Conservation (phyloP, 257 asterid genomes). For the Gentiana straminea region DNA sequence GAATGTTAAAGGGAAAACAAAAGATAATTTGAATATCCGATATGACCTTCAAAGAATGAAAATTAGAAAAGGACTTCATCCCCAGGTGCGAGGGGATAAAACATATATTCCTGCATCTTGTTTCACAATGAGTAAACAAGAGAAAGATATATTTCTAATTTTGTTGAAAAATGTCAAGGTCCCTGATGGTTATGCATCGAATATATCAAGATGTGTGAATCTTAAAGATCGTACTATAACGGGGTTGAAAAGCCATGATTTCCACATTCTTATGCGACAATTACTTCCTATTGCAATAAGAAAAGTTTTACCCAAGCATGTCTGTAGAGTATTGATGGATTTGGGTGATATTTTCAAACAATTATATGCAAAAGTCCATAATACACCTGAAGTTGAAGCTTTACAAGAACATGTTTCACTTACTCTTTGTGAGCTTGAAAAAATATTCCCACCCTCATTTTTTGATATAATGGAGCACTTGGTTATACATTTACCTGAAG, state of each 20-base stretch:
- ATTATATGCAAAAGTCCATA: not conserved
- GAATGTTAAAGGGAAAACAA: not conserved
- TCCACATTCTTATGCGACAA: not conserved
- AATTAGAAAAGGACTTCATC: slow-evolving; percentile 1
- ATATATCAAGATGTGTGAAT: not conserved
- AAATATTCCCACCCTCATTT: slow-evolving; percentile 5
- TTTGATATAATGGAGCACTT: slow-evolving; percentile 7
- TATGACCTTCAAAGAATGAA: not conserved
- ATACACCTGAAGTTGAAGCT: not conserved
- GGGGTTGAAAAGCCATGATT: not conserved
- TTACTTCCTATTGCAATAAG: not conserved
- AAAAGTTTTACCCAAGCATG: not conserved
- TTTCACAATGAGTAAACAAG: not conserved
- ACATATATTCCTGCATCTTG: not conserved
- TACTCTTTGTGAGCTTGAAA: not conserved
- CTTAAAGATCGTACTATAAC: not conserved
- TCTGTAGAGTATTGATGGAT: not conserved
- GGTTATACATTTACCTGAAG: slow-evolving; percentile 1
- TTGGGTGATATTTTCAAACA: not conserved
- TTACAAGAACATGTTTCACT: not conserved
- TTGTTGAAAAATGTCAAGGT: not conserved
- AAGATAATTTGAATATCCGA: not conserved
- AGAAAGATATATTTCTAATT: not conserved
- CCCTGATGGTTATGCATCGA: not conserved
- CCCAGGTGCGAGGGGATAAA: not conserved